Evolutionary conservation across 768 basidiomycete species (phyloP), one percentile per base, ranked within the genome.

Genomic region (Clavulina sp.): DNA sequence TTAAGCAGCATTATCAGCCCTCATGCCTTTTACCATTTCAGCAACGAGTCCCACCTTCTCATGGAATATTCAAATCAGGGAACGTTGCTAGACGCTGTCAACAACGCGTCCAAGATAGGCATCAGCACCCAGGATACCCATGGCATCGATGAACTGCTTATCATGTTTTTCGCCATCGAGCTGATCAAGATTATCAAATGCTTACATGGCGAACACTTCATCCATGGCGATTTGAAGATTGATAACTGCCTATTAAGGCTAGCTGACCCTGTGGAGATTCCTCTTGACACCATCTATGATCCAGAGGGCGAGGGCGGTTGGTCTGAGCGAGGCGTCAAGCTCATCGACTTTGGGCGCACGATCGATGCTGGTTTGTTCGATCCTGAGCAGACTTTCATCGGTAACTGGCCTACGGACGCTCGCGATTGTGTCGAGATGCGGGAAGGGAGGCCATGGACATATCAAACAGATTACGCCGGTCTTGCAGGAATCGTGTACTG

Each of bases 161-260:
- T 88, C 41, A 75, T 93, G 62, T 99, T 97, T 73, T 99, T 97
- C 73, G 73, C 84, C 24, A 73, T 93, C 60, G 95, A 97, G 64
- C 75, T 97, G 4, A 65, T 96, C 34, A 80, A 80, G 26, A 66
- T 84, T 6, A 65, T 96, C 40, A 89, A 92, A 61, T 79, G 73
- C 18, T 75, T 96, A 63, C 95, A 97, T 63, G 52, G 61, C 16
- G 68, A 73, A 0, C 86, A 88, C 7, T 86, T 97, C 68, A 85
- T 99, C 58, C 95, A 99, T 60, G 93, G 95, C 30, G 95, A 99
- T 67, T 74, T 99, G 56, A 99, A 99, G 70, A 95, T 97, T 64
- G 95, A 99, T 68, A 99, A 99, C 67, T 95, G 92, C 63, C 74
- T 99, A n/a, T 70, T 97, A 5, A 79, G 95, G 3, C 73, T 99